A percentile compares a stretch with the other conserved stretches of the same genome.
Conservation (phyloP, 2,329 filamentous ascomycete species). For the Penicillium sp. region DNA sequence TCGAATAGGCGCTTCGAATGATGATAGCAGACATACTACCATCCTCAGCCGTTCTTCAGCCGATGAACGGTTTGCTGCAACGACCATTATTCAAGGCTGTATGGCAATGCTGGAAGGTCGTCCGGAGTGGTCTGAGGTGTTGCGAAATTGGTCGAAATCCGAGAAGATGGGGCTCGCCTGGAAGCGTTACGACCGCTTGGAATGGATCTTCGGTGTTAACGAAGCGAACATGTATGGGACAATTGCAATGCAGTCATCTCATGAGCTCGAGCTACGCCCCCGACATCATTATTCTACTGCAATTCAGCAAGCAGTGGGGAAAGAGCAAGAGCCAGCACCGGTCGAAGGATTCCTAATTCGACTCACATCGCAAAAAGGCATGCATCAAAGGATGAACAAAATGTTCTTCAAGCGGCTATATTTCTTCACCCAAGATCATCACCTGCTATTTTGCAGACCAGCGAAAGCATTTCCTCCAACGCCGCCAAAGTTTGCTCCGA, state of each 20-base stretch:
- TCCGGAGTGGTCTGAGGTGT: constrained; percentile 63
- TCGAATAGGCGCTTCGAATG: constrained; percentile 39
- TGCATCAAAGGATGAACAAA: constrained; percentile 61
- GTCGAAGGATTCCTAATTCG: constrained; percentile 70
- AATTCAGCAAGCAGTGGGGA: constrained; percentile 42
- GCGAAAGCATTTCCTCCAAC: constrained; percentile 63
- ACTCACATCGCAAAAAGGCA: constrained; percentile 66
- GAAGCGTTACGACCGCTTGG: constrained; percentile 70
- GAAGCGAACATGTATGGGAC: constrained; percentile 72
- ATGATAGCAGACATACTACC: constrained; percentile 52
- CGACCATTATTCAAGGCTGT: constrained; percentile 60
- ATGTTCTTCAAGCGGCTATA: constrained; percentile 69
- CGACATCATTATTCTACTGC: constrained; percentile 67
- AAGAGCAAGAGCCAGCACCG: constrained; percentile 62
- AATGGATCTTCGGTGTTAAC: constrained; percentile 69
- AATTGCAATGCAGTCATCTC: constrained; percentile 68
- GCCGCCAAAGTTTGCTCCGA: constrained; percentile 57
- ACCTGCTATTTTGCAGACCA: constrained; percentile 65
- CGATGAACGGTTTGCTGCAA: constrained; percentile 61
- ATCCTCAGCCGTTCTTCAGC: constrained; percentile 35
- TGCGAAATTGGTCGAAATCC: constrained; percentile 62
- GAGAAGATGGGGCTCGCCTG: constrained; percentile 68
- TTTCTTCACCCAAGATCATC: constrained; percentile 67
- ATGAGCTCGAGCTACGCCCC: constrained; percentile 68
- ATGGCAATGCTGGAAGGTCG: constrained; percentile 62